These are phyloP conservation scores for Candida chilensis DNA, from an alignment of 805 yeast genomes.

Conservation along the genomic window DNA sequence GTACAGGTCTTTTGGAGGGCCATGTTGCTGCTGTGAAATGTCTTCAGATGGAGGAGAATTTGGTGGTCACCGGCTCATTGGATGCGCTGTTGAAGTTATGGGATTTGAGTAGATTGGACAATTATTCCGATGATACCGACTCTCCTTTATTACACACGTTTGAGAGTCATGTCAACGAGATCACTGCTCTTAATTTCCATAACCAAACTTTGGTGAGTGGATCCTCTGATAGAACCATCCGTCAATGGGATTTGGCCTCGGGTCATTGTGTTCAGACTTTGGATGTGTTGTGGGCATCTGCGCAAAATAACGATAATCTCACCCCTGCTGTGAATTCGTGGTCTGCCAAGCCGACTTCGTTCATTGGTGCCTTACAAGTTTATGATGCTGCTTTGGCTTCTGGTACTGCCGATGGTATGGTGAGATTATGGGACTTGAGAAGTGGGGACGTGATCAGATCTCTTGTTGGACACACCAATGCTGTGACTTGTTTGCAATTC, in stretches of 20 bases:
- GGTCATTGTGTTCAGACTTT: conserved; percentile 65
- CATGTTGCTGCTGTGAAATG: conserved; percentile 53
- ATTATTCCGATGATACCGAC: too few species aligned
- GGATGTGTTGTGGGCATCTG: conserved; percentile 57
- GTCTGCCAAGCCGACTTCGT: conserved; percentile 16
- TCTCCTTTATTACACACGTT: conserved; percentile 36
- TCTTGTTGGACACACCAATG: conserved; percentile 59
- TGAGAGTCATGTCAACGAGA: conserved; percentile 58
- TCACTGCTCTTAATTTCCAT: conserved; percentile 52
- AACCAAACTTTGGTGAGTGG: conserved; percentile 54
- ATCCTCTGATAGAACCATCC: conserved; percentile 59
- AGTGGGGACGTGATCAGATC: conserved; percentile 57
- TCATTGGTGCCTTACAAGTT: conserved; percentile 61
- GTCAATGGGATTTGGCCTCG: conserved; percentile 65
- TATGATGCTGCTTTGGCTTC: conserved; percentile 72
- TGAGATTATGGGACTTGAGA: conserved; percentile 70
- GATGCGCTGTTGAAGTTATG: conserved; percentile 59
- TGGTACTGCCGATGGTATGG: conserved; percentile 70
- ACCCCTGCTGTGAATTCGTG: conserved; percentile 3
- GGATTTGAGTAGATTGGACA: conserved; percentile 30
- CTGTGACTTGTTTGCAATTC: conserved; percentile 60
- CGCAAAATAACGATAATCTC: conserved; percentile 8
- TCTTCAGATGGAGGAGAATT: conserved; percentile 44
- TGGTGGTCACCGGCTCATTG: conserved; percentile 46
- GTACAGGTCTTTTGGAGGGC: conserved; percentile 45